phyloP scores from a whole-genome alignment of 2,329 filamentous ascomycete species.

The Diaporthe humulicola region DNA sequence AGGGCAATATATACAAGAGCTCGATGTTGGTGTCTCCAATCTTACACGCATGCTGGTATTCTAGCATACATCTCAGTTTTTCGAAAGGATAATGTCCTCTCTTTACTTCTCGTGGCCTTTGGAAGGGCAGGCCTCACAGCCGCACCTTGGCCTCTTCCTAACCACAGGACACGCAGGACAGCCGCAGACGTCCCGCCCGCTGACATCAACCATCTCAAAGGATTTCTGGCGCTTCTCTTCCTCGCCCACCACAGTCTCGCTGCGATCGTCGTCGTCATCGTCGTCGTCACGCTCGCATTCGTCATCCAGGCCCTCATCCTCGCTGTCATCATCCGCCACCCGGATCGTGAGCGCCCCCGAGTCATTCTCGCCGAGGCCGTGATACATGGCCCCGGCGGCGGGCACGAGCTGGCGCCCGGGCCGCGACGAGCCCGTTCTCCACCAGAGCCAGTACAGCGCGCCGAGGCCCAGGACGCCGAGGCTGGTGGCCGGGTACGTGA shows the following conservation, averaged over 20 bases:
- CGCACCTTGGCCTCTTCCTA: constrained; percentile 30
- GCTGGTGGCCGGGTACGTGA: constrained; percentile 53
- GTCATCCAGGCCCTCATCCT: neutral
- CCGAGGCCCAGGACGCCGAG: constrained; percentile 51
- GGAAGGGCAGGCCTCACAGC: constrained; percentile 30
- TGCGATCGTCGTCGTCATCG: neutral
- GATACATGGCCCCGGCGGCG: neutral
- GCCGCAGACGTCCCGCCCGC: constrained; percentile 21
- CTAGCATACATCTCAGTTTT: no score
- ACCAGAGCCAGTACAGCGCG: constrained; percentile 53
- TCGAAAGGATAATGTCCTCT: neutral
- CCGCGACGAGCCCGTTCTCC: constrained; percentile 40
- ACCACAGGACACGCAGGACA: constrained; percentile 30
- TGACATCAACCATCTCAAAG: constrained; percentile 13
- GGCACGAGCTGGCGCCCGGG: neutral
- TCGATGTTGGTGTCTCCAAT: constrained; percentile 1
- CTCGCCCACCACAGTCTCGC: constrained; percentile 24
- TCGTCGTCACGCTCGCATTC: neutral
- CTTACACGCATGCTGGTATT: neutral
- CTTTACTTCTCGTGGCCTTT: constrained; percentile 2
- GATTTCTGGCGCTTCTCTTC: constrained; percentile 23
- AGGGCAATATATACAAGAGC: neutral
- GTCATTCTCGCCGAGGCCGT: neutral
- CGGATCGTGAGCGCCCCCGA: constrained; percentile 3
- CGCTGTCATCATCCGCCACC: neutral